Conservation (phyloP, 2,329 filamentous ascomycete species). For the Clathrospora elynae region DNA sequence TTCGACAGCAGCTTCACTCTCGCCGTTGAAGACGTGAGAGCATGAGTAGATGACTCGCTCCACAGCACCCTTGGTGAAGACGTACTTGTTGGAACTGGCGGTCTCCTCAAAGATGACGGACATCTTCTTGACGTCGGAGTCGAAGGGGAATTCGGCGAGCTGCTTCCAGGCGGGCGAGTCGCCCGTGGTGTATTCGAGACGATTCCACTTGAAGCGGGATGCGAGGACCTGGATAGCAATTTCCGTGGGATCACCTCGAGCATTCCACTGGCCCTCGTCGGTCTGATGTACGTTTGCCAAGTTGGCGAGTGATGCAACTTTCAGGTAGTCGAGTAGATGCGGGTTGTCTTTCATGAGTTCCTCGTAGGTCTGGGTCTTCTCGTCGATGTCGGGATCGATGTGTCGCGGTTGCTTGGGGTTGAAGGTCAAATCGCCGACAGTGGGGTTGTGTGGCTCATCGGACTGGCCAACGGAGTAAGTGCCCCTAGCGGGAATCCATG, state of each 20-base stretch:
- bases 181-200: slow-evolving; percentile 54
- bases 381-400: slow-evolving; percentile 39
- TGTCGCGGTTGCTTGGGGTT: slow-evolving; percentile 30
- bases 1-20: slow-evolving; percentile 46
- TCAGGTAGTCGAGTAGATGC: slow-evolving; percentile 41
- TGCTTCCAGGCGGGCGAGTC: slow-evolving; percentile 36
- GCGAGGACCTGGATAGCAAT: slow-evolving; percentile 77
- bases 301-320: slow-evolving; percentile 52
- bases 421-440: slow-evolving; percentile 37
- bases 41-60: slow-evolving; percentile 60
- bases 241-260: slow-evolving; percentile 59
- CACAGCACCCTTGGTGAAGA: slow-evolving; percentile 70
- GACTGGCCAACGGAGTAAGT: slow-evolving; percentile 42
- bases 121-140: slow-evolving; percentile 76
- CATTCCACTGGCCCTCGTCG: slow-evolving; percentile 46
- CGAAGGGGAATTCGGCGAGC: slow-evolving; percentile 71
- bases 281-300: slow-evolving; percentile 56
- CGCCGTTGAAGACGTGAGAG: slow-evolving; percentile 62
- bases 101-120: slow-evolving; percentile 64
- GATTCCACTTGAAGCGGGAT: slow-evolving; percentile 66
- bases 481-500: slow-evolving; percentile 43
- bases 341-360: slow-evolving; percentile 37
- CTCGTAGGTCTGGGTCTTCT: slow-evolving; percentile 26
- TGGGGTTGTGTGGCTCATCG: slow-evolving; percentile 41
- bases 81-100: slow-evolving; percentile 48